Conservation (phyloP, 1,284 basidiomycete genomes). For the Prillingera fragicola region DNA sequence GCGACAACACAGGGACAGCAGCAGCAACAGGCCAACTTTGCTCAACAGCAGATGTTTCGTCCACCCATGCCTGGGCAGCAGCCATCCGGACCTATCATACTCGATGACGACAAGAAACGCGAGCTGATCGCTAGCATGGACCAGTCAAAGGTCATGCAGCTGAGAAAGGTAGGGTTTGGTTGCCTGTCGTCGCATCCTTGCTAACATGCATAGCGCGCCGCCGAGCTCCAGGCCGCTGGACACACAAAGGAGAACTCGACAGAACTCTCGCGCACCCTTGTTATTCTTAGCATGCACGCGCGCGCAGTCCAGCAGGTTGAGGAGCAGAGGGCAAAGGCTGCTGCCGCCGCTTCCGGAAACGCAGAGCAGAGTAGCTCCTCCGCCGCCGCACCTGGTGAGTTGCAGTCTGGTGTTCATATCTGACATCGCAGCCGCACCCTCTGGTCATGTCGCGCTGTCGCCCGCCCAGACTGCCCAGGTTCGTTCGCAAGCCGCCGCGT, state of each 20-base stretch:
- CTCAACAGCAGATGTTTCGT: neutral
- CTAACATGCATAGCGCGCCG: conserved; percentile 26
- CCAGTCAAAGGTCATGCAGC: conserved; percentile 17
- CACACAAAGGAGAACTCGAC: conserved; percentile 36
- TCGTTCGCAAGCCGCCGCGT: conserved; percentile 82
- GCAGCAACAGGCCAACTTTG: neutral
- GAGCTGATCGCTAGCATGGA: conserved; percentile 39
- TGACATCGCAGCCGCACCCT: conserved; percentile 14
- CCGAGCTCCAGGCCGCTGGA: conserved; percentile 37
- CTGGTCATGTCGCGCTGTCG: conserved; percentile 56
- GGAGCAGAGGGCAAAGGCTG: conserved; percentile 20
- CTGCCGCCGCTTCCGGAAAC: conserved; percentile 2
- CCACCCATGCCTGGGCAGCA: neutral
- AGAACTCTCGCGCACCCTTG: conserved; percentile 32
- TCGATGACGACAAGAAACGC: conserved; percentile 38
- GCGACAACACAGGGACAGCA: conserved; percentile 4
- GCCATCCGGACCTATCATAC: conserved; percentile 3
- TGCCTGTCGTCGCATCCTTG: conserved; percentile 5
- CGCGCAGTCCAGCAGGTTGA: conserved; percentile 31
- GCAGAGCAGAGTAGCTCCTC: neutral
- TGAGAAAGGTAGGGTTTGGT: conserved; percentile 30
- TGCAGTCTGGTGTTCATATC: neutral
- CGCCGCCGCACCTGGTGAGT: conserved; percentile 19
- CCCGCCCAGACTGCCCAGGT: conserved; percentile 77
- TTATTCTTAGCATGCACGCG: conserved; percentile 35